Conservation (phyloP, 2,329 filamentous ascomycete genomes). For the Cladophialophora carrionii region DNA sequence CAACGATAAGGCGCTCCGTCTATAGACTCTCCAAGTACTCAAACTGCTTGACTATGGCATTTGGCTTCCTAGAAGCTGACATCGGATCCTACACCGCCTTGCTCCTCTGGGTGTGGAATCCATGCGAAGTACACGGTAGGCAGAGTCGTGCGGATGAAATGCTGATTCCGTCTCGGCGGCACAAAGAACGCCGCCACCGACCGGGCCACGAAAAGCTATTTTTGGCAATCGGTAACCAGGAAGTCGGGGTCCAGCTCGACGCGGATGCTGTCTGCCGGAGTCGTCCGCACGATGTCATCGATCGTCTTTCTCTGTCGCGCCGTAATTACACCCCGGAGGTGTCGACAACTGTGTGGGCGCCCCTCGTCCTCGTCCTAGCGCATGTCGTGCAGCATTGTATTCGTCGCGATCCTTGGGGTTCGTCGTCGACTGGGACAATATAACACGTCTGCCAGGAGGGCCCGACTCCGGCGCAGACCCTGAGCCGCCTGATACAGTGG, state of each 20-base stretch:
- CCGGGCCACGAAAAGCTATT: slow-evolving; percentile 82
- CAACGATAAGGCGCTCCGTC: slow-evolving; percentile 73
- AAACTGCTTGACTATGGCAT: slow-evolving; percentile 69
- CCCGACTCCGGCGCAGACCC: slow-evolving; percentile 66
- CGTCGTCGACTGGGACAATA: slow-evolving; percentile 66
- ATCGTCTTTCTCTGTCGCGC: slow-evolving; percentile 75
- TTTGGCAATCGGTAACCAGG: slow-evolving; percentile 82
- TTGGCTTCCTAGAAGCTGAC: slow-evolving; percentile 40
- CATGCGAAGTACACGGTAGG: slow-evolving; percentile 83
- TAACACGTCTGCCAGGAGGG: slow-evolving; percentile 66
- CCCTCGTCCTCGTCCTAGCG: slow-evolving; percentile 65
- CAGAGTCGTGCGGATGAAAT: slow-evolving; percentile 70
- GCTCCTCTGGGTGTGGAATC: slow-evolving; percentile 60
- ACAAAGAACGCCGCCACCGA: slow-evolving; percentile 80
- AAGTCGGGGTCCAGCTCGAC: slow-evolving; percentile 76
- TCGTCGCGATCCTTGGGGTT: slow-evolving; percentile 71
- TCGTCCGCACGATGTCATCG: slow-evolving; percentile 71
- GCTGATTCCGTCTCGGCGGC: slow-evolving; percentile 69
- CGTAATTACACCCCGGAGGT: slow-evolving; percentile 80
- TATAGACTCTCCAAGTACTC: slow-evolving; percentile 72
- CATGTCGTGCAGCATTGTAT: slow-evolving; percentile 75
- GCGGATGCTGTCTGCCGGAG: slow-evolving; percentile 57
- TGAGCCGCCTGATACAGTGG: slow-evolving; percentile 66
- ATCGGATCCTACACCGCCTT: slow-evolving; percentile 7
- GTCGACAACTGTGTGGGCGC: slow-evolving; percentile 57